Evolutionary conservation across 331 rosid species (phyloP).

Genomic region (Acacia concinna): DNA sequence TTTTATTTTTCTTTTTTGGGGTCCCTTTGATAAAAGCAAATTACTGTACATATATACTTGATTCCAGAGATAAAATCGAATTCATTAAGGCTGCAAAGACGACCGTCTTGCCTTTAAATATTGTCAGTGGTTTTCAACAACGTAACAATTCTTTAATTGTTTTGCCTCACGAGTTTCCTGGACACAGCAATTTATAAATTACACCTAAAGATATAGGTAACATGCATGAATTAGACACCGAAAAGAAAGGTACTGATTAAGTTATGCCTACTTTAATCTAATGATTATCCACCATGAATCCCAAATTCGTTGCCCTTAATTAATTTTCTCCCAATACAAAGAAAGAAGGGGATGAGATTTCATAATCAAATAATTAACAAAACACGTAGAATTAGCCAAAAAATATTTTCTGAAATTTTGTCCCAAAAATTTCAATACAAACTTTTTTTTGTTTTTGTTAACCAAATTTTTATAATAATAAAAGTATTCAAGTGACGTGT

Average conservation of each 20-base stretch:
- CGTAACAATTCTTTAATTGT: background rate
- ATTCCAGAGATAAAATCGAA: constrained; percentile 31
- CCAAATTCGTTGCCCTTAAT: background rate
- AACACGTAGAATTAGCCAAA: background rate
- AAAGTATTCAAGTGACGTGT: background rate
- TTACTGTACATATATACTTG: constrained; percentile 6
- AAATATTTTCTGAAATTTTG: background rate
- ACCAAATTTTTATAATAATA: background rate
- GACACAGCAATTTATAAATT: background rate
- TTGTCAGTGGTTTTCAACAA: background rate
- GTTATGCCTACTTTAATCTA: background rate
- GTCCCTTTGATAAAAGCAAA: background rate
- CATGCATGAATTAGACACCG: background rate
- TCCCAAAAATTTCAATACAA: background rate
- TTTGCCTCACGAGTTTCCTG: constrained; percentile 11
- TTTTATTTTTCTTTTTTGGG: background rate
- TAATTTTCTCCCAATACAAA: background rate
- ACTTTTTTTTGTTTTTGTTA: background rate
- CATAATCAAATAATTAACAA: background rate
- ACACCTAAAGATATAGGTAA: background rate
- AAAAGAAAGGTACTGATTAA: background rate
- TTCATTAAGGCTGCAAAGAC: constrained; percentile 33
- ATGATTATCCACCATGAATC: background rate
- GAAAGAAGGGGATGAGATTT: background rate
- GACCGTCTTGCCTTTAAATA: constrained; percentile 10